phyloP scores from a whole-genome alignment of 177 flowering plant species.

The Vitis hybrid region DNA sequence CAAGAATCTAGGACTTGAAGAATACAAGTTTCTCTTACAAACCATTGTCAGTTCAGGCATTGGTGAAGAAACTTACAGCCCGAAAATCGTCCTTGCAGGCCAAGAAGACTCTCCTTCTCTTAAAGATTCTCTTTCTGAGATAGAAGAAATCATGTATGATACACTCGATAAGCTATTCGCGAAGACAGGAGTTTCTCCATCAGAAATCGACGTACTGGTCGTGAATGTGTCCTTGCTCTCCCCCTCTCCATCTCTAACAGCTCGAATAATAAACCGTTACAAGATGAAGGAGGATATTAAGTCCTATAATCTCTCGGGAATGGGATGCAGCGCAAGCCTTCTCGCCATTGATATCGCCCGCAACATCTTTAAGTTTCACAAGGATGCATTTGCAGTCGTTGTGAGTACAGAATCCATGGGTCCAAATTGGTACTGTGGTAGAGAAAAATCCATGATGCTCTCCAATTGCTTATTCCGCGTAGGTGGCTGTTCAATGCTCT shows the following conservation, averaged over 20 bases:
- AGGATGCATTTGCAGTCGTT: constrained; percentile 31
- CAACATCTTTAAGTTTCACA: constrained; percentile 30
- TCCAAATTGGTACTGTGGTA: constrained; percentile 50
- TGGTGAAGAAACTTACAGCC: constrained; percentile 53
- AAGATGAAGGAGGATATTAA: constrained; percentile 41
- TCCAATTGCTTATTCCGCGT: constrained; percentile 48
- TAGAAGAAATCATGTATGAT: constrained; percentile 41
- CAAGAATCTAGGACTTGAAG: constrained; percentile 34
- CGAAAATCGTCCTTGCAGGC: constrained; percentile 35
- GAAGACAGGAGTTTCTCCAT: constrained; percentile 34
- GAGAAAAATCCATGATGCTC: constrained; percentile 48
- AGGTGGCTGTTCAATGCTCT: constrained; percentile 50
- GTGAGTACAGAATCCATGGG: constrained; percentile 49
- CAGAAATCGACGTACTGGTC: constrained; percentile 47
- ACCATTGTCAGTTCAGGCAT: constrained; percentile 47
- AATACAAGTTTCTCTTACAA: constrained; percentile 38
- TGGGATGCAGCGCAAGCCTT: constrained; percentile 62
- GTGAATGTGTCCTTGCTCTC: constrained; percentile 52
- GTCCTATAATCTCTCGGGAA: constrained; percentile 44
- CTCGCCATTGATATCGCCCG: constrained; percentile 39
- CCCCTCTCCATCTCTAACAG: constrained; percentile 33
- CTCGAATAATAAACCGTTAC: constrained; percentile 42
- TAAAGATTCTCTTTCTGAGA: constrained; percentile 26
- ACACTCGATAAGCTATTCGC: constrained; percentile 42
- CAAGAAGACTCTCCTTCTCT: constrained; percentile 32